Base-by-base conservation (phyloP, 352 stramenopile genomes). In the Globisporangium megalacanthum region DNA sequence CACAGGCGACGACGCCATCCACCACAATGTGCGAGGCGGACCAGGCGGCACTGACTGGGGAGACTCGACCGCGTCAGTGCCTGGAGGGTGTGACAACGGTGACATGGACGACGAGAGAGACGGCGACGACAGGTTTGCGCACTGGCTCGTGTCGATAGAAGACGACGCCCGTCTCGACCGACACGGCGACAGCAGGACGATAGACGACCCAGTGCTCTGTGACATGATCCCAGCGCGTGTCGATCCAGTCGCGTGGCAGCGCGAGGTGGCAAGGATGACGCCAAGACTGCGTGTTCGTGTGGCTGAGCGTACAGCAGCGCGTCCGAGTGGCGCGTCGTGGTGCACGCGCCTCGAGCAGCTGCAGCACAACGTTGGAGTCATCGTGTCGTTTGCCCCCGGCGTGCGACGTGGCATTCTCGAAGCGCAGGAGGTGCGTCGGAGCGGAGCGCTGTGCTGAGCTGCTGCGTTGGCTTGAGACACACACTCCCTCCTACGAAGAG, bases 111-210 rank as follows among this genome's bases (percentile, higher is more conserved):
- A 39, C 35, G 35, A 39, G 2, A 39, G 35, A 39, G 35, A 39
- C 2, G 35, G 7, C 2, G 56, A 77, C 2, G 67, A 75, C 41
- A 11, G 59, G 19, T 75, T 79, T 45, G 67, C 60, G 14, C 53
- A 66, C n/a, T 85, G 75, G 75, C 22, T 85, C 7, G 60, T 82
- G 11, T 56, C 74, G 17, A 79, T 64, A 29, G 65, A 80, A 46
- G 64, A 81, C 25, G 45, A 53, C 8, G 35, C 35, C 35, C 25
- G 33, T 37, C 17, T 33, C 19, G 15, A 13, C 37, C 42, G 35
- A 25, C 8, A 48, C 22, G 29, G 22, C 15, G 15, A 55, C 49
- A 39, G 42, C 20, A 19, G n/a, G 13, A 9, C 1, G n/a, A 17
- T 25, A 7, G 15, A 48, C n/a, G 60, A 56, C 7, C 45, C 64